Percentiles rank a stretch among this genome's conserved stretches.
phyloP scores from a whole-genome alignment of 441 rosid genomes.

The Adansonia rubrostipa region DNA sequence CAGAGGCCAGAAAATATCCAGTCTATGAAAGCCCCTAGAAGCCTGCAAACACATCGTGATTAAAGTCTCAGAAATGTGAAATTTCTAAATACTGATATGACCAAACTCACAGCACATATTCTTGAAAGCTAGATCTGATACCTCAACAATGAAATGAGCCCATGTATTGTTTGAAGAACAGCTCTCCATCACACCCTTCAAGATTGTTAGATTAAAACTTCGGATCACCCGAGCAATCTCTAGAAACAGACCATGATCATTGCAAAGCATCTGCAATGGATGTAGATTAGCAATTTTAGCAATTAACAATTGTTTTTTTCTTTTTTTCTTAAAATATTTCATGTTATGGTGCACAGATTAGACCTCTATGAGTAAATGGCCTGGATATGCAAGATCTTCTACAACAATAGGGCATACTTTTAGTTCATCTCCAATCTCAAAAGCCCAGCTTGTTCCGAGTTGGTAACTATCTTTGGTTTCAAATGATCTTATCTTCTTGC shows the following conservation, averaged over 20 bases:
- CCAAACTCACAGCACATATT: neutral
- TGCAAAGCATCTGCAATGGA: slow-evolving; percentile 59
- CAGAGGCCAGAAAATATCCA: slow-evolving; percentile 76
- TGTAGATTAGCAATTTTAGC: neutral
- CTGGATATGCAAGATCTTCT: slow-evolving; percentile 61
- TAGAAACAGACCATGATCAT: slow-evolving; percentile 52
- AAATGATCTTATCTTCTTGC: slow-evolving; percentile 34
- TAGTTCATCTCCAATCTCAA: slow-evolving; percentile 46
- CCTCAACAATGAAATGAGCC: slow-evolving; percentile 73
- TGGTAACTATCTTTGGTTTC: slow-evolving; percentile 29
- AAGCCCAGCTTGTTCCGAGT: slow-evolving; percentile 49
- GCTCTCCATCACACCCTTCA: slow-evolving; percentile 54
- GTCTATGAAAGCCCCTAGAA: slow-evolving; percentile 61
- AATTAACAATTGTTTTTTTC: neutral
- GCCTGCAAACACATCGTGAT: slow-evolving; percentile 38
- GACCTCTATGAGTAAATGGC: slow-evolving; percentile 72
- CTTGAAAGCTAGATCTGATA: slow-evolving; percentile 22
- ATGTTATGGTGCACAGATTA: neutral
- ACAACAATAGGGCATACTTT: slow-evolving; percentile 57
- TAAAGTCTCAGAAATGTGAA: neutral
- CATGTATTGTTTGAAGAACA: slow-evolving; percentile 43
- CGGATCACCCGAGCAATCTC: slow-evolving; percentile 66
- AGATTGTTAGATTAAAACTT: slow-evolving; percentile 48
- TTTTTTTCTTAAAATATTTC: neutral
- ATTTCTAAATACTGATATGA: neutral